A percentile compares a stretch with the other conserved stretches of the same genome.
Conservation (phyloP, 2,329 filamentous ascomycete genomes). For the Ophiostoma perfectum region DNA sequence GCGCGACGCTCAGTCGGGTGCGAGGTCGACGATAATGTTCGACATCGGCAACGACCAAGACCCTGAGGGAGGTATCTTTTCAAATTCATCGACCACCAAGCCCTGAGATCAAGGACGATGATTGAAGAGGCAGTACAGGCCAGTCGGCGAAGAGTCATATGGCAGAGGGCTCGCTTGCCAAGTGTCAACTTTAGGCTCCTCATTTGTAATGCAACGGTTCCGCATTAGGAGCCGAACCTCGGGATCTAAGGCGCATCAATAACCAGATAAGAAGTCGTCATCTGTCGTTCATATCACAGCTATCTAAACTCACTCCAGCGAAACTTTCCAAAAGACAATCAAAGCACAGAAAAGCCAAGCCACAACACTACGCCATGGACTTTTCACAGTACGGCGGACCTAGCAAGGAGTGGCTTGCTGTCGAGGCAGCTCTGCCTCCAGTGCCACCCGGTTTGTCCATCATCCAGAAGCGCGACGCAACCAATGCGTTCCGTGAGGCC, state of each 20-base stretch:
- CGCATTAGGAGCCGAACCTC: background rate
- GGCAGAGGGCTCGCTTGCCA: too few species aligned
- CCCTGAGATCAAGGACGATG: too few species aligned
- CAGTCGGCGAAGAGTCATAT: too few species aligned
- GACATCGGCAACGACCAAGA: too few species aligned
- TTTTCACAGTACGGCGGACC: slow-evolving; percentile 39
- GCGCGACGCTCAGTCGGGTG: too few species aligned
- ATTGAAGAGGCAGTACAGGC: too few species aligned
- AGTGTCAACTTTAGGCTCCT: too few species aligned
- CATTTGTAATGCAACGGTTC: background rate
- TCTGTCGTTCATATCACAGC: background rate
- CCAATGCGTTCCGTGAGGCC: slow-evolving; percentile 35
- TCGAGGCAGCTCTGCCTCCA: slow-evolving; percentile 34
- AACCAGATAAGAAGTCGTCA: slow-evolving; percentile 2
- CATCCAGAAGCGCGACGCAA: slow-evolving; percentile 28
- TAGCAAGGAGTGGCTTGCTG: slow-evolving; percentile 41
- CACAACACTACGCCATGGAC: slow-evolving; percentile 18
- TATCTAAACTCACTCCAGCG: background rate
- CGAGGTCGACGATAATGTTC: too few species aligned
- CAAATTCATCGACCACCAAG: too few species aligned
- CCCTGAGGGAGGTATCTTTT: too few species aligned
- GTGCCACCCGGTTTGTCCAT: slow-evolving; percentile 27
- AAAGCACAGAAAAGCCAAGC: too few species aligned
- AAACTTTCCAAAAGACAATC: background rate
- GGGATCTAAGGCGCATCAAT: background rate